Percentiles rank a stretch among this genome's conserved stretches.
Conservation (phyloP, 2,329 filamentous ascomycete genomes). For the Sclerotinia spermophila region DNA sequence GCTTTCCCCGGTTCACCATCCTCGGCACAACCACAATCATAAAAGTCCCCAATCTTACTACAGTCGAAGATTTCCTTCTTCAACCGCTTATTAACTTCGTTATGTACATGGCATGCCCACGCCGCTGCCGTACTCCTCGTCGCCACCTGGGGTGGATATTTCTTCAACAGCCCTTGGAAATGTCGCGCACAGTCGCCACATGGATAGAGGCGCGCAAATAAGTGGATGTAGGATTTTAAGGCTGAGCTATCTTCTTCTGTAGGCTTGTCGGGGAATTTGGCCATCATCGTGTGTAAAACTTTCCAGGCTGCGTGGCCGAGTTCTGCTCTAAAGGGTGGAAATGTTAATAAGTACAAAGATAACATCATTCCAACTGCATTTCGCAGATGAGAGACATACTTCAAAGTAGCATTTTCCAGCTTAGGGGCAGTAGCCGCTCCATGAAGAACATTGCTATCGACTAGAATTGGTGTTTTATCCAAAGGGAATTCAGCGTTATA, state of each 20-base stretch:
- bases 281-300: slow-evolving; percentile 67
- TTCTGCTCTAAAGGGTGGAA: slow-evolving; percentile 42
- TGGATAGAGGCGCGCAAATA: slow-evolving; percentile 66
- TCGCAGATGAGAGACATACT: slow-evolving; percentile 46
- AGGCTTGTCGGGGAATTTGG: slow-evolving; percentile 64
- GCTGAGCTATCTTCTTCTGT: slow-evolving; percentile 59
- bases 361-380: neutral
- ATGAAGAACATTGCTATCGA: slow-evolving; percentile 51
- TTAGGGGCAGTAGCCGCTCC: slow-evolving; percentile 75
- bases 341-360: slow-evolving; percentile 18
- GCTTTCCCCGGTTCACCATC: slow-evolving; percentile 48
- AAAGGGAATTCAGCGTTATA: slow-evolving; percentile 11
- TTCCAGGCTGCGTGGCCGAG: slow-evolving; percentile 67
- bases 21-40: slow-evolving; percentile 69
- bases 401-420: slow-evolving; percentile 76
- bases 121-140: slow-evolving; percentile 61
- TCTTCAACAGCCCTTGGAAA: slow-evolving; percentile 58
- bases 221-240: slow-evolving; percentile 60
- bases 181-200: slow-evolving; percentile 67
- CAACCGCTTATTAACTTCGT: slow-evolving; percentile 62
- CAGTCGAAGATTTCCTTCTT: slow-evolving; percentile 63
- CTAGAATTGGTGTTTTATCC: slow-evolving; percentile 24
- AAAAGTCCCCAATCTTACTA: slow-evolving; percentile 64
- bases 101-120: slow-evolving; percentile 67
- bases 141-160: slow-evolving; percentile 63